Base-by-base conservation (phyloP, 306 rosid species). In the Rosa multiflora region DNA sequence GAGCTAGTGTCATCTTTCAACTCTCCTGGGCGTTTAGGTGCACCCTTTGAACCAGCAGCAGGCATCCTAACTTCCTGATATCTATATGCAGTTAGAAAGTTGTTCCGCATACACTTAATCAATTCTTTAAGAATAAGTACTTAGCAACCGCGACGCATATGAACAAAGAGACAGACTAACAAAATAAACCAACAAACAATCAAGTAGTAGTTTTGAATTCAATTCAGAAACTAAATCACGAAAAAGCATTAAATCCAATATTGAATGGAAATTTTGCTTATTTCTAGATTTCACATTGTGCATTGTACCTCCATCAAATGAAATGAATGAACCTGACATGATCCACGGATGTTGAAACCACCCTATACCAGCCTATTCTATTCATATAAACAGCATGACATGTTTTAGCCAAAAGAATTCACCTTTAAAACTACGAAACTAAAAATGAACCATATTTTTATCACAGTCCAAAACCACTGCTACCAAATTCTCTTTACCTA, bases 51-150 rank as follows among this genome's bases (percentile, higher is more conserved):
- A 56, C 98, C 90, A 48, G 99, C 93, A 70, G 99, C 97, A 64
- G 99, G 98, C 90, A 95, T 88, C 80, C 99, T 88, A 78, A 95
- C 99, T 92, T 95, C 98, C 96, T 93, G 85, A 79, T 13, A 80
- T 75, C 43, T 37, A 74, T 5, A 20, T 53, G 69, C 64, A 56
- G 67, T 83, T 79, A 87, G 85, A 82, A 76, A 59, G 67, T 51
- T 69, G 67, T 42, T 69, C 5, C 48, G 5, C 69, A 61, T 59
- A 8, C 42, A 42, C 43, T 32, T 42, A 10, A 14, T 10, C 2
- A 42, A 44, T 12, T 39, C 26, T 9, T 47, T 67, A 11, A 37
- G 17, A 42, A 70, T 42, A 5, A 10, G 10, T 18, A 35, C 21
- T 43, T 12, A 46, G 53, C 56, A 55, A 46, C 20, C 69, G 17